phyloP scores from a whole-genome alignment of 148 eudicot species.

The Diospyros kaki region DNA sequence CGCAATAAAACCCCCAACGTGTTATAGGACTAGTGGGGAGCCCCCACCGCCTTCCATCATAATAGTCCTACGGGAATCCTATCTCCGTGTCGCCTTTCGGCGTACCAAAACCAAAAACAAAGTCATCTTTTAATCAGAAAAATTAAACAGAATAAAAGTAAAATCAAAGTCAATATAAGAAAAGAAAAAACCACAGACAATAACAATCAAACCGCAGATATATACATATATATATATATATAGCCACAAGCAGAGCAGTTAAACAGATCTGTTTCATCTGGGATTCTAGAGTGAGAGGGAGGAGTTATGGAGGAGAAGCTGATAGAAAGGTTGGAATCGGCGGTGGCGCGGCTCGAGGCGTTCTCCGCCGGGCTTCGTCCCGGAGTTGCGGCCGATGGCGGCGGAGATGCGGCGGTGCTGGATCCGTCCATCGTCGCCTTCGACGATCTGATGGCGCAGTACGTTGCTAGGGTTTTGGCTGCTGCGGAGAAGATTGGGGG shows the following conservation, averaged over 20 bases:
- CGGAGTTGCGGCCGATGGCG: constrained; percentile 24
- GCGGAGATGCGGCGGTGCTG: constrained; percentile 31
- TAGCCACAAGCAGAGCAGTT: not conserved
- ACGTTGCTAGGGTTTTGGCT: constrained; percentile 47
- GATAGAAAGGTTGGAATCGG: constrained; percentile 67
- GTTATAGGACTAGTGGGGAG: too few species aligned
- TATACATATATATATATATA: not conserved
- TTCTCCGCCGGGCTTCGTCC: constrained; percentile 33
- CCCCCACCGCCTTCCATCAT: too few species aligned
- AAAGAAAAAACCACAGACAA: too few species aligned
- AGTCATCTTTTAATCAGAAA: too few species aligned
- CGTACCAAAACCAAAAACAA: too few species aligned
- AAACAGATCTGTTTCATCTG: constrained; percentile 24
- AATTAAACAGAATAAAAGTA: too few species aligned
- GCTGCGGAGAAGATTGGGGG: constrained; percentile 88
- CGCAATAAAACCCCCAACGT: too few species aligned
- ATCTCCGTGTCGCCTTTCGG: too few species aligned
- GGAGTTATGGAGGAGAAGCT: constrained; percentile 60
- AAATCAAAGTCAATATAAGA: too few species aligned
- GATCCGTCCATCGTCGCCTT: constrained; percentile 82
- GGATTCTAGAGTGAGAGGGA: not conserved
- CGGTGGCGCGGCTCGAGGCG: constrained; percentile 69
- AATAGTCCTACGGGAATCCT: too few species aligned
- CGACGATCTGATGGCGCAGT: constrained; percentile 55
- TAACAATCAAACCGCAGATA: not conserved